A percentile compares a stretch with the other conserved stretches of the same genome.
These are phyloP conservation scores for Daldinia childiae DNA, from an alignment of 495 filamentous ascomycete species.

Conservation along the genomic window DNA sequence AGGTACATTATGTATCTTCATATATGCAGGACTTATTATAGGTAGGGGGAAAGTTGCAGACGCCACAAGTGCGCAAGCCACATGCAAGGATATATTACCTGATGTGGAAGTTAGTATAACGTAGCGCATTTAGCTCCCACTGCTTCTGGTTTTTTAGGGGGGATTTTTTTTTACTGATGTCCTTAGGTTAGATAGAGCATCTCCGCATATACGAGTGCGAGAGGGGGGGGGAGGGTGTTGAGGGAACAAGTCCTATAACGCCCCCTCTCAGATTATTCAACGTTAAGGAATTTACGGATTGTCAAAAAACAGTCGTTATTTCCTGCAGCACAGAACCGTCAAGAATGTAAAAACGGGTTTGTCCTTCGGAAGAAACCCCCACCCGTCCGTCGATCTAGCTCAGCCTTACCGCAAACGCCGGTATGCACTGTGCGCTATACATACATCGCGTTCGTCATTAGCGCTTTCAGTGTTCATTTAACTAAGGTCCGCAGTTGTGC, in stretches of 20 bases:
- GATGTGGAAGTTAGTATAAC: slow-evolving; percentile 26
- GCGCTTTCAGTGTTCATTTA: slow-evolving; percentile 36
- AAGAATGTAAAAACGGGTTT: background rate
- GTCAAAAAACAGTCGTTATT: background rate
- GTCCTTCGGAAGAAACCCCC: slow-evolving; percentile 22
- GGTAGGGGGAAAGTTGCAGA: background rate
- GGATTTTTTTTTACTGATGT: background rate
- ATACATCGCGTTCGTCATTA: slow-evolving; percentile 39
- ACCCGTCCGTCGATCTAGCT: slow-evolving; percentile 35
- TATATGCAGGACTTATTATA: background rate
- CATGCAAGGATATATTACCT: slow-evolving; percentile 22
- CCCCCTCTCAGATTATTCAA: background rate
- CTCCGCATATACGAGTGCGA: slow-evolving; percentile 13
- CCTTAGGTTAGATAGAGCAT: background rate
- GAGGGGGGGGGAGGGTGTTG: background rate
- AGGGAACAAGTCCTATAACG: background rate
- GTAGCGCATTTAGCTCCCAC: slow-evolving; percentile 9
- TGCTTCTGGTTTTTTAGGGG: no score
- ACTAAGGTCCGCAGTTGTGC: slow-evolving; percentile 30
- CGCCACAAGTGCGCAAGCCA: slow-evolving; percentile 39
- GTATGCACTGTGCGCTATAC: slow-evolving; percentile 31
- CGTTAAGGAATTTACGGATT: background rate
- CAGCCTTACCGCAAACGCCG: slow-evolving; percentile 39
- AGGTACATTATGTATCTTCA: background rate
- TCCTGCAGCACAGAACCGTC: background rate